phyloP scores from a whole-genome alignment of 2,329 filamentous ascomycete genomes.

The Alternaria sp. region DNA sequence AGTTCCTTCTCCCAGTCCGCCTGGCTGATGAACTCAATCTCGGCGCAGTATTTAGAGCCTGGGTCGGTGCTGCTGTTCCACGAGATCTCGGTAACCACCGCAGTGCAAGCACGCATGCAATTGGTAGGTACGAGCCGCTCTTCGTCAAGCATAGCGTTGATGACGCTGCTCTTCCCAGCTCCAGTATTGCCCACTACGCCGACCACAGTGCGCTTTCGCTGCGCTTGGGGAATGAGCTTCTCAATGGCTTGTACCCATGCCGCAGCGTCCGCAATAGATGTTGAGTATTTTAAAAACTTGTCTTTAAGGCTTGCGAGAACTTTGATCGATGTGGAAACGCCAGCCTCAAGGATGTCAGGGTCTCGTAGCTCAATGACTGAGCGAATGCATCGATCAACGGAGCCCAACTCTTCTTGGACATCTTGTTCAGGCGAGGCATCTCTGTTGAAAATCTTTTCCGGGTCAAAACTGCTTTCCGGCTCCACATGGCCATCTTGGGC shows the following conservation, averaged over 20 bases:
- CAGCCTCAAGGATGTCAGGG: slow-evolving; percentile 48
- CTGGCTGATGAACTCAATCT: slow-evolving; percentile 63
- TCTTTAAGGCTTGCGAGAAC: slow-evolving; percentile 45
- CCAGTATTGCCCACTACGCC: slow-evolving; percentile 68
- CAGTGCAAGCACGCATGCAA: slow-evolving; percentile 68
- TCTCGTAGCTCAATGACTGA: slow-evolving; percentile 40
- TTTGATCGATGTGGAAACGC: slow-evolving; percentile 47
- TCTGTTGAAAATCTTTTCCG: slow-evolving; percentile 23
- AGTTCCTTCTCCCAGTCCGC: slow-evolving; percentile 63
- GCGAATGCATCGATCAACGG: slow-evolving; percentile 32
- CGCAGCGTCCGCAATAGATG: slow-evolving; percentile 37
- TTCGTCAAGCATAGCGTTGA: slow-evolving; percentile 69
- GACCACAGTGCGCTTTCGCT: slow-evolving; percentile 56
- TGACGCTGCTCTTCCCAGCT: slow-evolving; percentile 66
- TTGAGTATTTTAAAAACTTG: slow-evolving; percentile 33
- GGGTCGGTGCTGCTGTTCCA: slow-evolving; percentile 58
- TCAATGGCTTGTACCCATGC: slow-evolving; percentile 53
- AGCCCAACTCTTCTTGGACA: slow-evolving; percentile 2
- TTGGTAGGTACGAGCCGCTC: slow-evolving; percentile 63
- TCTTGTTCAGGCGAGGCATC: slow-evolving; percentile 9
- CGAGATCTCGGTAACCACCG: slow-evolving; percentile 65
- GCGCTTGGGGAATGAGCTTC: slow-evolving; percentile 49
- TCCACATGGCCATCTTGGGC: neutral
- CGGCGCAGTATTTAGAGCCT: slow-evolving; percentile 56
- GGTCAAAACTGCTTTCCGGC: slow-evolving; percentile 17